These are phyloP conservation scores for Capillidium heterosporum DNA, from an alignment of 371 early-diverging fungal genomes.

Conservation along the genomic window DNA sequence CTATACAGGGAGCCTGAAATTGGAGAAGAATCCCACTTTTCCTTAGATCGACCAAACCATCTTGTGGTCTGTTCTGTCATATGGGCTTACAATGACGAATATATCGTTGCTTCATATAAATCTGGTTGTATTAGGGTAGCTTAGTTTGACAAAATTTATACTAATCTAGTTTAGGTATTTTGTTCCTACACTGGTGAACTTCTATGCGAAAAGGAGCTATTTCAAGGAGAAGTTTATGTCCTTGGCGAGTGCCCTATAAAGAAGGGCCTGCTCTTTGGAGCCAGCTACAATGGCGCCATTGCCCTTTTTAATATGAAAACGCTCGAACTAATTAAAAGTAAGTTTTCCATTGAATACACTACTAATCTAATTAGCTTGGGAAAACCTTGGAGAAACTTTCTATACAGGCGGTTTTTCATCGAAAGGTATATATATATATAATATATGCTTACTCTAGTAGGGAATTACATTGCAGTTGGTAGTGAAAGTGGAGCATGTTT, in stretches of 20 bases:
- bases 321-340: too few relatives aligned
- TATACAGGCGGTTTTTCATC: too few relatives aligned
- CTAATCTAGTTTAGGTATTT: background rate
- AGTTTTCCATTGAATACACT: too few relatives aligned
- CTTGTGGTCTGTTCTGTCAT: background rate
- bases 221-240: background rate
- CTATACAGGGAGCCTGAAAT: too few relatives aligned
- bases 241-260: background rate
- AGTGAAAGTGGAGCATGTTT: too few relatives aligned
- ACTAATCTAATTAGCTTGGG: too few relatives aligned
- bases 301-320: background rate
- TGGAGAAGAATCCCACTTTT: too few relatives aligned
- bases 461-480: too few relatives aligned
- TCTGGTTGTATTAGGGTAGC: background rate
- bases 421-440: too few relatives aligned
- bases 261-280: background rate
- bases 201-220: background rate
- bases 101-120: background rate
- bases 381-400: too few relatives aligned
- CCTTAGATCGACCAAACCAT: too few relatives aligned
- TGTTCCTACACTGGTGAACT: background rate
- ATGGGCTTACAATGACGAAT: background rate
- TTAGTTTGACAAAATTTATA: background rate
- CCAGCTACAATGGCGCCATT: background rate
- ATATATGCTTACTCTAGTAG: too few relatives aligned